Base-by-base conservation (phyloP, 768 basidiomycete genomes). In the Boletales sp. region DNA sequence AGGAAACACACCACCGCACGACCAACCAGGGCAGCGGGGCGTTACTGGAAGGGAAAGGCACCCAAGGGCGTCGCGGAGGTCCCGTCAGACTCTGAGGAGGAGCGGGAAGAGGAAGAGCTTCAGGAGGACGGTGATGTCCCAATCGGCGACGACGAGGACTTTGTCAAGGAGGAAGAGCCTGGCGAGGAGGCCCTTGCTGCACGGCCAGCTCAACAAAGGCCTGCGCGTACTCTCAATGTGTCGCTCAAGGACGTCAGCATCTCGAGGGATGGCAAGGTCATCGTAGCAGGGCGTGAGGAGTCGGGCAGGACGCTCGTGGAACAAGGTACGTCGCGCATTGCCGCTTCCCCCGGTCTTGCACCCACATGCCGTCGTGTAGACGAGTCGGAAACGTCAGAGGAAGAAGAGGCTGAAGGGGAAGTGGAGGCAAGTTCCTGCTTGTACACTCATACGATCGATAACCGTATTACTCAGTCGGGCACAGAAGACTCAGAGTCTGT, bases 31-130 rank as follows among this genome's bases (percentile, higher is more conserved):
- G 90, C 93, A 5, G 90, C 82, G 3, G 86, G 81, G 7, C 86
- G 93, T 3, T 94, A 95, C 68, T 90, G 90, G 84, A 88, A 87
- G 58, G 93, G 93, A 48, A 90, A 91, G 58, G 89, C 83, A 0
- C 91, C 91, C 1, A 91, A 90, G 66, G 88, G 87, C 40, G 76
- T 71, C 31, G 72, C 71, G 2, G 81, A 81, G 21, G 68, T 71
- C 36, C 72, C 79, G 18, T 85, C 86, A 7, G 86, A 87, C 56
- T 84, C 83, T 4, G 85, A 85, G 39, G 77, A 79, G 45, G 83
- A 79, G 42, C 79, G 82, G 52, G 81, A 78, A 2, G 74, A 70
- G 30, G 69, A 59, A 48, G 61, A 67, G 40, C 60, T 63, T 40
- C 68, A 71, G 36, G 68, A 74, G 49, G 80, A 78, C 42, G 81